Evolutionary conservation across 768 basidiomycete species (phyloP).

Genomic region (Amylocystis lapponica): DNA sequence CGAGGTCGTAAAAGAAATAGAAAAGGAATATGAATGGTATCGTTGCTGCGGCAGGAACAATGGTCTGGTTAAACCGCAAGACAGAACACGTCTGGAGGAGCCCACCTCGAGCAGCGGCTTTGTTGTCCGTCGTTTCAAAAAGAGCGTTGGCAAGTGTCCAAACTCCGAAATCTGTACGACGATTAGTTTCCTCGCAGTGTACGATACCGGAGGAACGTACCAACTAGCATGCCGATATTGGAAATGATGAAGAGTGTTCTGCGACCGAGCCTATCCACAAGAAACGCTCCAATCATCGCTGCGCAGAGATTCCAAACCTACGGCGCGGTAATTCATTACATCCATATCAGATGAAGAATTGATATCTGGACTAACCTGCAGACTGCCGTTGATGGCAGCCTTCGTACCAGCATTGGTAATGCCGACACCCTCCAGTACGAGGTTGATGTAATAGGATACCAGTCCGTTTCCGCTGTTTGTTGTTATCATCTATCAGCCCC

Average conservation of each 20-base stretch:
- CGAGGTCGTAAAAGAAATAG: constrained; percentile 55
- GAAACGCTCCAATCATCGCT: constrained; percentile 52
- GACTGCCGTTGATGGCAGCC: constrained; percentile 54
- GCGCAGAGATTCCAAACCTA: constrained; percentile 60
- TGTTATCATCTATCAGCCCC: neutral
- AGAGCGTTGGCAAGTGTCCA: constrained; percentile 50
- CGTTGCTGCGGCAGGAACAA: constrained; percentile 34
- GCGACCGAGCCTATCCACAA: constrained; percentile 65
- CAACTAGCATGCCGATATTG: constrained; percentile 51
- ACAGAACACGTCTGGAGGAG: neutral
- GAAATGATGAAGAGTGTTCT: constrained; percentile 63
- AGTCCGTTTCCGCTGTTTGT: constrained; percentile 63
- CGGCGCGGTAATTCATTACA: neutral
- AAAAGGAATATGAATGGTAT: constrained; percentile 62
- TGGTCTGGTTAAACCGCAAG: neutral
- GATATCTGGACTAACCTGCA: constrained; percentile 42
- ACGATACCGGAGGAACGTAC: constrained; percentile 27
- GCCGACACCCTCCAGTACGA: constrained; percentile 61
- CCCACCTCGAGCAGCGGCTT: constrained; percentile 29
- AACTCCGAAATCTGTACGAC: constrained; percentile 39
- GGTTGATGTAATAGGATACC: constrained; percentile 69
- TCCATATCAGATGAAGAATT: neutral
- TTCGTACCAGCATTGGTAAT: constrained; percentile 48
- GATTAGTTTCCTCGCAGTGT: neutral
- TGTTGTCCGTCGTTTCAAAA: constrained; percentile 23